Conservation (phyloP, 495 filamentous ascomycete genomes). For the Chaetomidium leptoderma region DNA sequence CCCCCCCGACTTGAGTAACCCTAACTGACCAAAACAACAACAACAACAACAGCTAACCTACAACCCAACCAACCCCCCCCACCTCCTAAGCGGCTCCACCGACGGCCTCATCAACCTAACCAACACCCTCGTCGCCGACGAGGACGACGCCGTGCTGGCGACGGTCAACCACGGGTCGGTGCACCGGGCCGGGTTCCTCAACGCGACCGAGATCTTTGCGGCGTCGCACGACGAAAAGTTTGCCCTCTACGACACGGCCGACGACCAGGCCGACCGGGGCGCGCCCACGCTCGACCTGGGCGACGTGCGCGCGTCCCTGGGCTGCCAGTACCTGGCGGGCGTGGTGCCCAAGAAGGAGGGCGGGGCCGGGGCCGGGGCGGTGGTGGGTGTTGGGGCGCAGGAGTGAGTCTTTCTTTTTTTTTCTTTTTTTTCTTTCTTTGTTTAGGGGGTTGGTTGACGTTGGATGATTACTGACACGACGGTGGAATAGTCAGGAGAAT, state of each 20-base stretch:
- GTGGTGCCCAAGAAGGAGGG: constrained; percentile 54
- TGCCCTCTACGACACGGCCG: constrained; percentile 65
- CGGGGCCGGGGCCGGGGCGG: too few species aligned
- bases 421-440: not conserved
- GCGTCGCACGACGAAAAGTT: constrained; percentile 78
- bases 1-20: not conserved
- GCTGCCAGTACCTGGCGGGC: constrained; percentile 80
- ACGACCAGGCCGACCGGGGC: constrained; percentile 45
- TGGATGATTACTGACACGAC: constrained; percentile 5
- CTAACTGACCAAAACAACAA: constrained; percentile 58
- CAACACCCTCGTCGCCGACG: constrained; percentile 67
- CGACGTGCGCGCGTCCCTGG: constrained; percentile 66
- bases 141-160: constrained; percentile 80
- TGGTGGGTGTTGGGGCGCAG: constrained; percentile 58
- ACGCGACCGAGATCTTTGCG: constrained; percentile 62
- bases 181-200: constrained; percentile 78
- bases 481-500: constrained; percentile 50
- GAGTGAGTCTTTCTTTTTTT: constrained; percentile 42
- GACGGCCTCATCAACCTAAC: constrained; percentile 87
- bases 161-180: constrained; percentile 88
- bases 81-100: constrained; percentile 82
- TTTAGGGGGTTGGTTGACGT: not conserved
- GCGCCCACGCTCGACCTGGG: constrained; percentile 60
- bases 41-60: constrained; percentile 56
- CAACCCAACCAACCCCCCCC: constrained; percentile 57